Evolutionary conservation across 2,329 filamentous ascomycete genomes (phyloP).

Genomic region (Phoma sp.): DNA sequence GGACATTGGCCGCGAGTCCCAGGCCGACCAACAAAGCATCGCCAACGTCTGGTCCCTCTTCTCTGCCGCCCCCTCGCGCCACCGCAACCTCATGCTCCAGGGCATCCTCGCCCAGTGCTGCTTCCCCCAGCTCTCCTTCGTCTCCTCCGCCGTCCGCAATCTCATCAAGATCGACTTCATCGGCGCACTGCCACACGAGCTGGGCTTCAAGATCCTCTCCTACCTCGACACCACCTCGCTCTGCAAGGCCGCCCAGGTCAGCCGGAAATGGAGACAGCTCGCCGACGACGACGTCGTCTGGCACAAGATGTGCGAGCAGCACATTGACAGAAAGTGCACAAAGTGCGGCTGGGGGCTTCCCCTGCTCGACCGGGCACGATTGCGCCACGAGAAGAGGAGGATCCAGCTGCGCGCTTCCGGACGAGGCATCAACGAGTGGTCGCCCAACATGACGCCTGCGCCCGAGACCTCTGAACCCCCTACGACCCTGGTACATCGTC

Average conservation of each 20-base stretch:
- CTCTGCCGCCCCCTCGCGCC: slow-evolving; percentile 90
- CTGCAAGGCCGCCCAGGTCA: slow-evolving; percentile 95
- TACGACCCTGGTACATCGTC: slow-evolving; percentile 17
- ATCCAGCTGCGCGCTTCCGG: slow-evolving; percentile 74
- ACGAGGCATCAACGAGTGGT: slow-evolving; percentile 61
- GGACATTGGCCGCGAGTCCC: slow-evolving; percentile 82
- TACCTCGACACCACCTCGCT: slow-evolving; percentile 93
- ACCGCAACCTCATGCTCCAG: slow-evolving; percentile 94
- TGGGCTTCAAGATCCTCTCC: slow-evolving; percentile 91
- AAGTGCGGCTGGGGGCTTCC: slow-evolving; percentile 97
- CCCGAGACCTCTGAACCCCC: slow-evolving; percentile 42
- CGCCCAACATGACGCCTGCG: slow-evolving; percentile 58
- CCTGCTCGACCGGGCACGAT: slow-evolving; percentile 82
- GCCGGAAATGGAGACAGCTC: slow-evolving; percentile 81
- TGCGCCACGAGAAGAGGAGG: slow-evolving; percentile 85
- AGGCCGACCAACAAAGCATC: slow-evolving; percentile 91
- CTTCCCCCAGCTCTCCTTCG: slow-evolving; percentile 93
- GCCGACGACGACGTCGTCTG: slow-evolving; percentile 98
- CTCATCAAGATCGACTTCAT: slow-evolving; percentile 98
- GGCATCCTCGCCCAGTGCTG: slow-evolving; percentile 96
- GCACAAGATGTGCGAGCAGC: slow-evolving; percentile 98
- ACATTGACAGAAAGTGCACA: slow-evolving; percentile 90
- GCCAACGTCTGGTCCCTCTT: slow-evolving; percentile 98
- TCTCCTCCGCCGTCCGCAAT: slow-evolving; percentile 88
- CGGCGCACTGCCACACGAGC: slow-evolving; percentile 82